Conservation (phyloP, 1,284 basidiomycete species). For the Mycocalia duriaeana region DNA sequence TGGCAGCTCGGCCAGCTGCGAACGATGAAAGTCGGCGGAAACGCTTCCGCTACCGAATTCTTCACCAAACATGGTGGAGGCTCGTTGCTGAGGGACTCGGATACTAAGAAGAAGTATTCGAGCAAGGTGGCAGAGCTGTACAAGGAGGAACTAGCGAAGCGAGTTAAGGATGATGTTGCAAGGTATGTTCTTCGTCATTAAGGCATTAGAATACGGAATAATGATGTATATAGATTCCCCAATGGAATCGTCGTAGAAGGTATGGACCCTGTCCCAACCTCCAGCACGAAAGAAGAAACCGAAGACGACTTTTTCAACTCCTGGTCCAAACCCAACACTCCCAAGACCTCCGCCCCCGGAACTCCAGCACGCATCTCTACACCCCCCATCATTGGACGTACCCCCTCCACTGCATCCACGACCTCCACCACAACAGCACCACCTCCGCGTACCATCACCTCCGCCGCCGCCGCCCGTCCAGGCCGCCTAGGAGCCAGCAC, state of each 20-base stretch:
- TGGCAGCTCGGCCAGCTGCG: slow-evolving; percentile 92
- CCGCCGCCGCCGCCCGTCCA: slow-evolving; percentile 38
- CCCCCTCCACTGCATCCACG: slow-evolving; percentile 34
- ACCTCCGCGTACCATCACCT: slow-evolving; percentile 62
- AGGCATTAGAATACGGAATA: not conserved
- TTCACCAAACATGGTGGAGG: slow-evolving; percentile 84
- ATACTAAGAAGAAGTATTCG: slow-evolving; percentile 88
- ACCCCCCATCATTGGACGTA: slow-evolving; percentile 54
- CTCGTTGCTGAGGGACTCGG: slow-evolving; percentile 66
- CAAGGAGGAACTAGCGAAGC: slow-evolving; percentile 85
- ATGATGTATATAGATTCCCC: slow-evolving; percentile 52
- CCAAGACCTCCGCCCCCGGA: slow-evolving; percentile 47
- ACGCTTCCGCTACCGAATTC: slow-evolving; percentile 85
- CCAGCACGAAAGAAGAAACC: slow-evolving; percentile 39
- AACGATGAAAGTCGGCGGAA: slow-evolving; percentile 96
- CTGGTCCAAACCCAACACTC: slow-evolving; percentile 82
- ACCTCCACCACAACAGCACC: slow-evolving; percentile 29
- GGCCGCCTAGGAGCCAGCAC: slow-evolving; percentile 38
- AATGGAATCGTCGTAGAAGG: slow-evolving; percentile 79
- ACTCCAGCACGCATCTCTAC: slow-evolving; percentile 40
- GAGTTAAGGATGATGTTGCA: slow-evolving; percentile 77
- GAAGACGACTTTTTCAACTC: slow-evolving; percentile 95
- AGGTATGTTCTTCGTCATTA: slow-evolving; percentile 41
- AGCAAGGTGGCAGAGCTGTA: slow-evolving; percentile 82
- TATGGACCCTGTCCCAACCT: slow-evolving; percentile 41